Evolutionary conservation across 805 yeast genomes (phyloP), one percentile per base, ranked within the genome.

Genomic region (Alloascoidea hylecoeti): DNA sequence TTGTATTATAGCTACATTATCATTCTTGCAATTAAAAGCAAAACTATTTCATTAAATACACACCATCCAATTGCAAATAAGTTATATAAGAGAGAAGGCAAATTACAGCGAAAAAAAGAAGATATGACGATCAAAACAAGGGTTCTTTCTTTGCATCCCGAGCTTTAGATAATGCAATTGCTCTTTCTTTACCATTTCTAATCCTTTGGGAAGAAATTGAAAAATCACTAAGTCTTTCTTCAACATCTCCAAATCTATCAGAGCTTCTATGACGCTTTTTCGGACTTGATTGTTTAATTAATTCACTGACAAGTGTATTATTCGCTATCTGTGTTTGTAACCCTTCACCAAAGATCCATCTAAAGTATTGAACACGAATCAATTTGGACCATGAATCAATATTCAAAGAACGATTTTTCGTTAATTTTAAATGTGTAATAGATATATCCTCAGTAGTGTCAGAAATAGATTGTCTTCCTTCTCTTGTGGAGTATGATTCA

Each of bases 311-410:
- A 19, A 46, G 42, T 15, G 55, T 51, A 41, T 57, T 57, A 39
- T 47, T 51, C 5, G 59, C 61, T 14, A 56, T 43, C 40, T 57
- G 61, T 28, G 50, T 43, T 35, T 57, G 58, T 16, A 55, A 44
- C 3, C 59, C 59, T 0, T 55, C 51, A 4, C 58, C 62, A 36
- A 46, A 53, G 4, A 54, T 51, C 62, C 62, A 57, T 35, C 46
- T 48, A 38, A 53, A 48, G 35, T 53, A 56, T 40, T 56, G 58
- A 12, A 53, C 42, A 16, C 55, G 46, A 6, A 53, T 23, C n/a
- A 57, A 44, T 34, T 51, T 48, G 15, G 47, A 41, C 61, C 61
- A 57, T n/a, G 56, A 43, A 18, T 46, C 49, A 23, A 56, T 45
- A 6, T 52, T 43, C 34, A 57, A 41, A 6, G 53, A 42, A 38